Evolutionary conservation across 106 monocot genomes (phyloP).

Genomic region (Triglochin maritima): DNA sequence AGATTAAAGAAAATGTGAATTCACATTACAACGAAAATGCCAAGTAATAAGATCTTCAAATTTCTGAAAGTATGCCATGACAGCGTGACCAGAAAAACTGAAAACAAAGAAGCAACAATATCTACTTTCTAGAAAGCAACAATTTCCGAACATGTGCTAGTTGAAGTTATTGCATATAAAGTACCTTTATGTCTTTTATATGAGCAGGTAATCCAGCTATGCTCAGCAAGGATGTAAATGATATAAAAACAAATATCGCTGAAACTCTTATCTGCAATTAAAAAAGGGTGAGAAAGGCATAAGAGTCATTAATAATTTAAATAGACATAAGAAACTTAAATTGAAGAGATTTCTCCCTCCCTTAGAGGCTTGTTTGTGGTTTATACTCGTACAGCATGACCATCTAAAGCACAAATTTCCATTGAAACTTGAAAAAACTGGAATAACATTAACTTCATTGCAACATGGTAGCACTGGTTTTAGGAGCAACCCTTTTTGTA

Average conservation of each 20-base stretch:
- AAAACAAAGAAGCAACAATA: not conserved
- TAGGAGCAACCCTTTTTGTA: no score
- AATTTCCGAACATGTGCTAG: not conserved
- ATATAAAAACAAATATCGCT: constrained; percentile 80
- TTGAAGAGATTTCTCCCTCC: not conserved
- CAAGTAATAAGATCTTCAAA: no score
- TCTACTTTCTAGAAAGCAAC: not conserved
- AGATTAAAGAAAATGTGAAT: no score
- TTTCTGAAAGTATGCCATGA: no score
- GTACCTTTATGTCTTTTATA: constrained; percentile 85
- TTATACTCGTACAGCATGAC: no score
- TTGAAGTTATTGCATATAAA: not conserved
- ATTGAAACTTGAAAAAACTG: no score
- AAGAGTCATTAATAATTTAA: not conserved
- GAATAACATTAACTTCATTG: no score
- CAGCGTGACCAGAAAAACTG: not conserved
- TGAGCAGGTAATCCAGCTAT: constrained; percentile 78
- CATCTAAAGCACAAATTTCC: no score
- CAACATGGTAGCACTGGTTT: no score
- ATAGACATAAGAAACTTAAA: not conserved
- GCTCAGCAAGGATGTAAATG: constrained; percentile 68
- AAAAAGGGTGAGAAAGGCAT: constrained; percentile 6
- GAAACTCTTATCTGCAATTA: constrained; percentile 64
- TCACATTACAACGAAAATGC: no score
- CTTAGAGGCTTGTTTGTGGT: no score